phyloP scores from a whole-genome alignment of 495 filamentous ascomycete genomes.

The Lichenothelia convexa region DNA sequence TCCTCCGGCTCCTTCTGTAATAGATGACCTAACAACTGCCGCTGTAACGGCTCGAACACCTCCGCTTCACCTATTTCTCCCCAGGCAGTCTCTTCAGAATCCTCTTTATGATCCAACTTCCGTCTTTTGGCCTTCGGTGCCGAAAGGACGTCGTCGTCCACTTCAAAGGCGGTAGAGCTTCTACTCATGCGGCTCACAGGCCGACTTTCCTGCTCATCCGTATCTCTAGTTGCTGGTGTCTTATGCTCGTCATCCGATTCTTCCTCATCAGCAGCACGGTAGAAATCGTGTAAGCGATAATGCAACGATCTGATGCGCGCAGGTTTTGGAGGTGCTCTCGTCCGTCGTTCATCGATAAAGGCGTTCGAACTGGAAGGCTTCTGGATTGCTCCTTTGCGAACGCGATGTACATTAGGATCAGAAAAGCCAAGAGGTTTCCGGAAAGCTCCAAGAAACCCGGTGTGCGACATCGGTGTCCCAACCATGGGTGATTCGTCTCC shows the following conservation, averaged over 20 bases:
- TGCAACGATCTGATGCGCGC: slow-evolving; percentile 37
- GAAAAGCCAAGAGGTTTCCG: slow-evolving; percentile 8
- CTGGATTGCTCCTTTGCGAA: slow-evolving; percentile 42
- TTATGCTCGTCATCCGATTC: slow-evolving; percentile 38
- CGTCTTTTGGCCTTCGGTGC: slow-evolving; percentile 18
- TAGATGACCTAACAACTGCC: slow-evolving; percentile 19
- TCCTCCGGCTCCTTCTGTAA: slow-evolving; percentile 26
- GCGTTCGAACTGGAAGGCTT: slow-evolving; percentile 46
- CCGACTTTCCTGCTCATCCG: slow-evolving; percentile 66
- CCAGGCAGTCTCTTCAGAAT: slow-evolving; percentile 17
- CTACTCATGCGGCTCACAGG: slow-evolving; percentile 62
- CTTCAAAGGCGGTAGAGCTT: slow-evolving; percentile 45
- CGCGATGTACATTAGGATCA: slow-evolving; percentile 38
- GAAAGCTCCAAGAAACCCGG: slow-evolving; percentile 41
- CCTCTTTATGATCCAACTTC: slow-evolving; percentile 9
- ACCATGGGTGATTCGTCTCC: slow-evolving; percentile 37
- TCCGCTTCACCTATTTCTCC: slow-evolving; percentile 23
- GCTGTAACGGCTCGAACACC: slow-evolving; percentile 16
- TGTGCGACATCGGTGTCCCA: slow-evolving; percentile 47
- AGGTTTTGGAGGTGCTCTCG: slow-evolving; percentile 33
- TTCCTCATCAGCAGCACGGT: slow-evolving; percentile 19
- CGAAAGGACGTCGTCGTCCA: slow-evolving; percentile 31
- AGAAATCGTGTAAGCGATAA: slow-evolving; percentile 27
- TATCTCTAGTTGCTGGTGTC: slow-evolving; percentile 45
- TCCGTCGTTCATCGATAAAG: slow-evolving; percentile 55